Evolutionary conservation across 805 yeast genomes (phyloP), one percentile per base, ranked within the genome.

Genomic region (Monosporozyma aerobia): DNA sequence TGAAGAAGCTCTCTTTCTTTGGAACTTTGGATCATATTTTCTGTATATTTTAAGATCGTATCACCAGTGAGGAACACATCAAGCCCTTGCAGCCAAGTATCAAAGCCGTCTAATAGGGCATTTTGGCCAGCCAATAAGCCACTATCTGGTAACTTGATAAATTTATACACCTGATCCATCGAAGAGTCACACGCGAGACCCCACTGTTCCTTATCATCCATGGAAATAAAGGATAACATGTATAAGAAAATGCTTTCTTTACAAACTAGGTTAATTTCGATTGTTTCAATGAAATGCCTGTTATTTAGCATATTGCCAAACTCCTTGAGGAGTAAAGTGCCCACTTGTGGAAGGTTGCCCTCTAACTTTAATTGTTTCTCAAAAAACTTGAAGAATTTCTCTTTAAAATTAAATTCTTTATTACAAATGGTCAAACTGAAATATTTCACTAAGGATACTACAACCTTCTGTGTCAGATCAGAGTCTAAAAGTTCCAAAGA

Each of bases 91-190:
- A 82, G 60, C 63, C 82, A 78, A 27, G 78, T 67, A 59, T 83
- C 87, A 53, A 82, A 69, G 25, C 77, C 75, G 52, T 83, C 86
- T 54, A 86, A 64, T 30, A 87, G 66, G 35, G 78, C 67, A n/a
- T 80, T 69, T 65, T 86, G 94, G 62, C 83, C 90, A 30, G 77
- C 73, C 40, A 80, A 69, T 50, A 82, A 71, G 1, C 73, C 61
- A 2, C 74, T 77, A 27, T 77, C 73, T 27, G 73, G 73, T 27
- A 78, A 63, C 0, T 75, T 62, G 50, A 84, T 70, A 59, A 84
- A 83, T 45, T 57, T 62, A 46, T 68, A 66, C 49, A 71, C 65
- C 54, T 66, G 63, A 51, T 57, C 68, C 30, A 72, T 64, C 39
- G 73, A 69, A 0, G 59, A 50, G 13, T 59, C 56, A 57, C 74